Evolutionary conservation across 345 rosid genomes (phyloP).

Genomic region (Salix dunnii): DNA sequence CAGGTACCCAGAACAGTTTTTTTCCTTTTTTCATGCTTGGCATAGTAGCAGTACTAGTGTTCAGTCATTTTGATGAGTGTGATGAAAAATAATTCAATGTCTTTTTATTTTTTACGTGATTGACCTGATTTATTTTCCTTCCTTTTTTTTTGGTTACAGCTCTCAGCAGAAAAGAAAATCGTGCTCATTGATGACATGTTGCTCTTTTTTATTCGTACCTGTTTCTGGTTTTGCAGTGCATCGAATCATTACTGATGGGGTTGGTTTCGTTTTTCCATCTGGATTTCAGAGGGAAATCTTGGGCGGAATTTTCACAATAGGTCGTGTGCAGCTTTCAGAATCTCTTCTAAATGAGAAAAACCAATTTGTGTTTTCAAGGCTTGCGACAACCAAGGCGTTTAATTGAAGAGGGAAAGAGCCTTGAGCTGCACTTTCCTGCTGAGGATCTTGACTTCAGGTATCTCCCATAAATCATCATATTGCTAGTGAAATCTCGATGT

Average conservation of each 20-base stretch:
- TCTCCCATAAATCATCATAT: background rate
- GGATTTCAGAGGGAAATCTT: slow-evolving; percentile 64
- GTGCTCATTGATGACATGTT: background rate
- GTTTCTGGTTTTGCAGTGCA: slow-evolving; percentile 51
- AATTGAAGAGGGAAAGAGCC: slow-evolving; percentile 90
- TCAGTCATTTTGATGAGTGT: background rate
- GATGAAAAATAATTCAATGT: background rate
- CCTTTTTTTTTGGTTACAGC: too few relatives aligned
- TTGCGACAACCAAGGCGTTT: slow-evolving; percentile 55
- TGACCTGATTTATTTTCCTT: background rate
- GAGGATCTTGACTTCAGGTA: slow-evolving; percentile 99
- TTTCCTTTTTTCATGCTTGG: slow-evolving; percentile 14
- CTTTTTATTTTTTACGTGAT: background rate
- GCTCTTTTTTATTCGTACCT: background rate
- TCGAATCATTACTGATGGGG: slow-evolving; percentile 44
- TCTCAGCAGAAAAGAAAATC: background rate
- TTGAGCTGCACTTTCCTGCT: slow-evolving; percentile 94
- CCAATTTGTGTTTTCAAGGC: slow-evolving; percentile 75
- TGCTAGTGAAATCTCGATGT: background rate
- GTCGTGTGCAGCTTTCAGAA: slow-evolving; percentile 87
- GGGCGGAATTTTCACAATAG: slow-evolving; percentile 71
- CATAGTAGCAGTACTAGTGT: background rate
- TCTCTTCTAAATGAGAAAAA: slow-evolving; percentile 66
- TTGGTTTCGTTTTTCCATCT: slow-evolving; percentile 69
- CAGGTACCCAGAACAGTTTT: slow-evolving; percentile 41